Conservation (phyloP, 1,284 basidiomycete genomes). For the Polyporus tsugae region DNA sequence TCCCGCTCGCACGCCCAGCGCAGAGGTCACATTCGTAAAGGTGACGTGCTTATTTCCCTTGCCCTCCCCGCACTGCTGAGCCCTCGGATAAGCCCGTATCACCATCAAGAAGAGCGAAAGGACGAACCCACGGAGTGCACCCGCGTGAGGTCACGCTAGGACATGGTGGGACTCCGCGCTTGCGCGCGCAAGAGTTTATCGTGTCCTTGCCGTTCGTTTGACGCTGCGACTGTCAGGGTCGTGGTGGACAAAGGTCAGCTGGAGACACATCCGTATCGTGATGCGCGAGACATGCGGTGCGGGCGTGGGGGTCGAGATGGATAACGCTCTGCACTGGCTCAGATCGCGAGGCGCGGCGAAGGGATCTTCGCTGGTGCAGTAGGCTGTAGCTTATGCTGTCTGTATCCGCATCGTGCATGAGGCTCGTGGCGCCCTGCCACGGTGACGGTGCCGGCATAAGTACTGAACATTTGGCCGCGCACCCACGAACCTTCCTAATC, state of each 20-base stretch:
- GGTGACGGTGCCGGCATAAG: not conserved
- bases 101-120: not conserved
- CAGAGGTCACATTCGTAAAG: not conserved
- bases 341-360: conserved; percentile 6
- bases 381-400: not conserved
- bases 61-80: not conserved
- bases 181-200: conserved; percentile 10
- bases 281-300: conserved; percentile 3
- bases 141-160: conserved; percentile 2
- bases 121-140: not conserved
- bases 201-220: conserved; percentile 1
- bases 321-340: not conserved
- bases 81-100: conserved; percentile 6
- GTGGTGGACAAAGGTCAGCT: not conserved
- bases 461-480: conserved; percentile 11
- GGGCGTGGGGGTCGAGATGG: not conserved
- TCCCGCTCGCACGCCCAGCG: not conserved
- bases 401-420: not conserved
- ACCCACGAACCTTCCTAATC: not conserved
- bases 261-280: not conserved
- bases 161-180: conserved; percentile 3
- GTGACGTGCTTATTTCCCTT: not conserved
- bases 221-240: conserved; percentile 13
- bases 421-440: conserved; percentile 7
- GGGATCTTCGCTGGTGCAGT: not conserved